Base-by-base conservation (phyloP, 305 asterid genomes). In the Caryopteris hybrid region DNA sequence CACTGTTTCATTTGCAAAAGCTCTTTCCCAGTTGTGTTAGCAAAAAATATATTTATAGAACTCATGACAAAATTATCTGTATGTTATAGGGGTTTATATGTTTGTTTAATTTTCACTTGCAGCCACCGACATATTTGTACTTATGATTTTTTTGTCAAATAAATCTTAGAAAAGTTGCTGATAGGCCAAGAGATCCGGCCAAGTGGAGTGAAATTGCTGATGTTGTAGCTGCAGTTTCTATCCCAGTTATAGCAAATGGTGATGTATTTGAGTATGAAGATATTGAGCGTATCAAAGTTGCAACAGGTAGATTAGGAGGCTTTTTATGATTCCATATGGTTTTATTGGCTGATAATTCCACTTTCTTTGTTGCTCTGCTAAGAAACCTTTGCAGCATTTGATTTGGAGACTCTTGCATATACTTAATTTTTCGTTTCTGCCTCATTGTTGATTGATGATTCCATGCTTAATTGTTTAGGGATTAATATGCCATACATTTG, bases 131-230 rank as follows among this genome's bases (percentile, higher is more conserved):
- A 13, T 45, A 22, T 7, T 63, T 70, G 38, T 13, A 10, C 64
- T 72, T 14, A 61, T 34, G 69, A 39, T 31, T 7, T 7, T 65
- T 72, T 36, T 55, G 42, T 6, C 43, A 10, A 73, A 50, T 56
- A 70, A 76, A 72, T 55, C 54, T 14, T 42, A 92, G 98, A 86
- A 83, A 79, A 83, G 92, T 92, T 48, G 86, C 91, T 20, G 98
- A 92, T 63, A 89, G 98, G 81, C 96, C 98, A 66, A 89, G 96
- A 79, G 98, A 92, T 83, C 96, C 95, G 42, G 96, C 98, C 25
- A 86, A 89, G 79, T 92, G 96, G 98, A 57, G 70, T 77, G 96
- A 88, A 71, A 89, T 92, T 70, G 92, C 96, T 46, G 94, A 89
- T 65, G 96, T 92, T 60, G 96, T 85, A 18, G 83, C 92, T 55